A percentile compares a stretch with the other conserved stretches of the same genome.
These are phyloP conservation scores for Zymoseptoria pseudotritici DNA, from an alignment of 2,329 filamentous ascomycete species.

Conservation along the genomic window DNA sequence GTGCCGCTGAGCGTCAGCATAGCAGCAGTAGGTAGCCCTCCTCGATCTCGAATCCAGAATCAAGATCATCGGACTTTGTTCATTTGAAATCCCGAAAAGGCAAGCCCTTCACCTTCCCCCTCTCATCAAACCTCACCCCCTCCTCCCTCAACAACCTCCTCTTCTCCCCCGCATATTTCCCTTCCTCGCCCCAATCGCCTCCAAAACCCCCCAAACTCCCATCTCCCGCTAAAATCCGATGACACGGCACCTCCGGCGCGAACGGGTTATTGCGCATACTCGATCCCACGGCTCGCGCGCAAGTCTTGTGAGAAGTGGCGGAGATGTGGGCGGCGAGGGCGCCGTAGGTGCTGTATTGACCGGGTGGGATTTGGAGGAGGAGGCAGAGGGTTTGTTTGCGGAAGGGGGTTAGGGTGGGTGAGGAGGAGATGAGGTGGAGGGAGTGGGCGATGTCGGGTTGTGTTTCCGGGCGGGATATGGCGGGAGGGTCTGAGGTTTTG, in stretches of 20 bases:
- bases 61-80: neutral
- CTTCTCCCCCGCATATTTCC: slow-evolving; percentile 37
- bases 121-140: slow-evolving; percentile 39
- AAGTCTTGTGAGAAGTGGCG: slow-evolving; percentile 28
- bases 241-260: slow-evolving; percentile 38
- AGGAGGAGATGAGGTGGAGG: slow-evolving; percentile 37
- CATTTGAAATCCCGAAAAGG: slow-evolving; percentile 29
- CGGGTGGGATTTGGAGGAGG: slow-evolving; percentile 29
- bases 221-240: slow-evolving; percentile 31
- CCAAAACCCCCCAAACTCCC: slow-evolving; percentile 44
- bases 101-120: slow-evolving; percentile 35
- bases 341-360: slow-evolving; percentile 32
- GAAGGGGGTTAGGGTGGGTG: slow-evolving; percentile 45
- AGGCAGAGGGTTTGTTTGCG: slow-evolving; percentile 33
- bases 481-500: neutral
- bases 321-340: slow-evolving; percentile 29
- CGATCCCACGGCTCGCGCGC: slow-evolving; percentile 34
- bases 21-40: too few species aligned
- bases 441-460: slow-evolving; percentile 16
- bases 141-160: slow-evolving; percentile 35
- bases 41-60: too few species aligned
- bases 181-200: slow-evolving; percentile 43
- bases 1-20: too few species aligned
- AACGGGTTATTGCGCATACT: slow-evolving; percentile 38
- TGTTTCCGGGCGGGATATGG: neutral